phyloP scores from a whole-genome alignment of 2,329 filamentous ascomycete species.

The Lasiodiplodia gonubiensis region DNA sequence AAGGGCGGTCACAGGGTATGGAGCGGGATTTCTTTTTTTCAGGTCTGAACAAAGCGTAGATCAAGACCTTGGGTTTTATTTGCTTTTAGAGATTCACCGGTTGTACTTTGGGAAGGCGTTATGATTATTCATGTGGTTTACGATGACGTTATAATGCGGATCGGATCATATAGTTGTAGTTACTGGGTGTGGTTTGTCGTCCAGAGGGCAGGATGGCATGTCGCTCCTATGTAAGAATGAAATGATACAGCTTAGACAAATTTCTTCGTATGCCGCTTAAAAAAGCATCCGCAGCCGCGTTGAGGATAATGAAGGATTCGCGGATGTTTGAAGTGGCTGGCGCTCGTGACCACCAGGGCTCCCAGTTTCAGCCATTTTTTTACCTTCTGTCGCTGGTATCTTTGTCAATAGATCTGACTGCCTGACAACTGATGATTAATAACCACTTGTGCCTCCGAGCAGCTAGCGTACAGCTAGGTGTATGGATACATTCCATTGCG shows the following conservation, averaged over 20 bases:
- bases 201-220: slow-evolving; percentile 22
- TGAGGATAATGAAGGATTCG: neutral
- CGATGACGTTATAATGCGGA: slow-evolving; percentile 20
- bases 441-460: neutral
- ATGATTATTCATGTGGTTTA: neutral
- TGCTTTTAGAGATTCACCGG: slow-evolving; percentile 21
- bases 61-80: slow-evolving; percentile 4
- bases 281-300: no score
- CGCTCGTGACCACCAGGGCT: neutral
- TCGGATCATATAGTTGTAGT: neutral
- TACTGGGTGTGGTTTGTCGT: neutral
- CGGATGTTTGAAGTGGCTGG: neutral
- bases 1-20: neutral
- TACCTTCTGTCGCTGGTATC: neutral
- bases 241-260: neutral
- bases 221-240: neutral
- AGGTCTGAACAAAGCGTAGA: slow-evolving; percentile 20
- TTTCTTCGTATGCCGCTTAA: no score
- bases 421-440: neutral
- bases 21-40: neutral
- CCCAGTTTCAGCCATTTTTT: neutral
- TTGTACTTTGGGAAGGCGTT: slow-evolving; percentile 17
- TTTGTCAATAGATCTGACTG: neutral
- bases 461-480: neutral
- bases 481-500: neutral